phyloP scores from a whole-genome alignment of 2,329 filamentous ascomycete genomes.

The Fonsecaea erecta region DNA sequence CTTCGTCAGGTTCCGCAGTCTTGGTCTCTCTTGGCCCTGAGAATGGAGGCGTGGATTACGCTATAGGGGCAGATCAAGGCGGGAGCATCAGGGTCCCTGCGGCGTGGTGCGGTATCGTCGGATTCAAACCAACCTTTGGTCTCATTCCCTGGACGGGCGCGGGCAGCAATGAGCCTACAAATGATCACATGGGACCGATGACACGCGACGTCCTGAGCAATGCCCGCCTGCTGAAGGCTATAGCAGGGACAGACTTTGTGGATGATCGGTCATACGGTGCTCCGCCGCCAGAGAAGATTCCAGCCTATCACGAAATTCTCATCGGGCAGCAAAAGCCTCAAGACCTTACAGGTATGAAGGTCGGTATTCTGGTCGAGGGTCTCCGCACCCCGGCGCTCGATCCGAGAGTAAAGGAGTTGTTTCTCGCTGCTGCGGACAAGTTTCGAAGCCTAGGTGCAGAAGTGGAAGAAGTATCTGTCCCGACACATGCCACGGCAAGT shows the following conservation, averaged over 20 bases:
- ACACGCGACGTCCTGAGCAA: conserved; percentile 46
- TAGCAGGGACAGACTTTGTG: conserved; percentile 53
- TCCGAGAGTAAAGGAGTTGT: conserved; percentile 48
- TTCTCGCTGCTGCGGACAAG: conserved; percentile 49
- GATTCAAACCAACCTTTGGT: conserved; percentile 56
- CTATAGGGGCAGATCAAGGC: conserved; percentile 43
- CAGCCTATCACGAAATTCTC: neutral
- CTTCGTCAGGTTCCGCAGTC: conserved; percentile 50
- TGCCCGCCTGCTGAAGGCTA: conserved; percentile 49
- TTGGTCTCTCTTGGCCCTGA: conserved; percentile 47
- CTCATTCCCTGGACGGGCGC: conserved; percentile 57
- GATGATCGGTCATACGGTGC: conserved; percentile 48
- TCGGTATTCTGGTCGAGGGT: conserved; percentile 54
- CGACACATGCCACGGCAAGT: conserved; percentile 38
- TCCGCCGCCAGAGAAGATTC: neutral
- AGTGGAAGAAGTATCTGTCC: conserved; percentile 58
- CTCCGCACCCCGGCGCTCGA: conserved; percentile 49
- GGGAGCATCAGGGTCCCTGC: conserved; percentile 45
- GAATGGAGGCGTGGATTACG: conserved; percentile 38
- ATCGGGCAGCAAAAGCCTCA: neutral
- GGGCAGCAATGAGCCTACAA: conserved; percentile 51
- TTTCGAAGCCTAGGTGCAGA: conserved; percentile 55
- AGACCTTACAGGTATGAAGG: conserved; percentile 42
- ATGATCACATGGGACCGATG: conserved; percentile 56
- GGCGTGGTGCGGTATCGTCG: conserved; percentile 55